A percentile compares a stretch with the other conserved stretches of the same genome.
Evolutionary conservation across 176 grass and related monocot genomes (phyloP).

Genomic region (Tillandsia leiboldiana): DNA sequence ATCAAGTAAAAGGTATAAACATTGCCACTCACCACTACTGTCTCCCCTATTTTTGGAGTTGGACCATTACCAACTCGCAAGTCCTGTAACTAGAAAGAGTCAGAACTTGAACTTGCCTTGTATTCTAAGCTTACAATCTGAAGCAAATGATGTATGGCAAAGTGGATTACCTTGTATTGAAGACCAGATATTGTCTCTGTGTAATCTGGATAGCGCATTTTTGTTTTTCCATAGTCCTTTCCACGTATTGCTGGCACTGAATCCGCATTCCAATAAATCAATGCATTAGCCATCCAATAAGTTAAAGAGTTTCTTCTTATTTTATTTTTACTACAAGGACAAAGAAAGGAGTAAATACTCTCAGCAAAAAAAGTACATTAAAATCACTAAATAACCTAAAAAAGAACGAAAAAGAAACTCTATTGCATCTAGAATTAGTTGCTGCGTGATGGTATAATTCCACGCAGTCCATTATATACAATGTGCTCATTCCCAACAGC

Average conservation of each 20-base stretch:
- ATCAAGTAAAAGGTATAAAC: conserved; percentile 2
- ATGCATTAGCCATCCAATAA: not conserved
- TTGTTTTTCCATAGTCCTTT: conserved; percentile 96
- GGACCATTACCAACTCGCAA: conserved; percentile 63
- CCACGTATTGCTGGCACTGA: conserved; percentile 90
- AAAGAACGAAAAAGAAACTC: not conserved
- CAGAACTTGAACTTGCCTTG: not conserved
- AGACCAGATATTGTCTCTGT: conserved; percentile 88
- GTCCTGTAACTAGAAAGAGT: conserved; percentile 39
- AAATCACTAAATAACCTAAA: not conserved
- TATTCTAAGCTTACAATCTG: not conserved
- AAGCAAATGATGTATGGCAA: conserved; percentile 14
- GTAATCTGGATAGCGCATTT: conserved; percentile 98
- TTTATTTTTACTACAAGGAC: not conserved
- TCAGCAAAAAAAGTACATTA: not conserved
- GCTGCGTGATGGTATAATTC: not conserved
- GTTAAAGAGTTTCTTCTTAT: not conserved
- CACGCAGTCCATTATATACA: not conserved
- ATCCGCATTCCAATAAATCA: conserved; percentile 6
- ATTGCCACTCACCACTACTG: conserved; percentile 63
- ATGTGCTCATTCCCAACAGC: not conserved
- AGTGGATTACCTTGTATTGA: conserved; percentile 71
- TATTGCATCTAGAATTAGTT: not conserved
- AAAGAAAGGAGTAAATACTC: not conserved
- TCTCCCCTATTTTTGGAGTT: conserved; percentile 65